Conservation (phyloP, 768 basidiomycete species). For the Fistulinella prunicolor region DNA sequence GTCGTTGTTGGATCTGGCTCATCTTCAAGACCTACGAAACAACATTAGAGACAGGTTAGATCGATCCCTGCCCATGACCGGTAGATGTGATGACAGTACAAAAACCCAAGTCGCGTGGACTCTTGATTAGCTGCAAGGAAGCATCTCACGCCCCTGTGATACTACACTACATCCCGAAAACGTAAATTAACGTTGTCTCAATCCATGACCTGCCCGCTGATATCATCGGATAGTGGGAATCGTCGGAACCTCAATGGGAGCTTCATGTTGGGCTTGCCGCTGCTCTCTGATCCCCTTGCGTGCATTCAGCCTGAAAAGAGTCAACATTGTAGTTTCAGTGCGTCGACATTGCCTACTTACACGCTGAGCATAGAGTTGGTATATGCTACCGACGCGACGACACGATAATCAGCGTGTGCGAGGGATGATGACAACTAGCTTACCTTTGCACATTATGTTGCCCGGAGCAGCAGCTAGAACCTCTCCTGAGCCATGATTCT, state of each 20-base stretch:
- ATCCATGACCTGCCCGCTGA: too few relatives aligned
- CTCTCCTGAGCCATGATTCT: neutral
- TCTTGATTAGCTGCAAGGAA: too few relatives aligned
- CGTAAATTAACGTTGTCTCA: too few relatives aligned
- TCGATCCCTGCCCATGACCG: too few relatives aligned
- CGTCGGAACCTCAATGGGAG: constrained; percentile 16
- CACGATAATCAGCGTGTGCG: neutral
- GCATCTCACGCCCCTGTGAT: too few relatives aligned
- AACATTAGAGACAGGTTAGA: too few relatives aligned
- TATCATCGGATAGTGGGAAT: too few relatives aligned
- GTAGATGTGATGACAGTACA: too few relatives aligned
- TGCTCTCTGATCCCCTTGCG: constrained; percentile 18
- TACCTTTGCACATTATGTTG: constrained; percentile 17
- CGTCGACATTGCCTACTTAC: constrained; percentile 7
- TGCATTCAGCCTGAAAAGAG: constrained; percentile 12
- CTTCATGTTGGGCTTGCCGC: neutral
- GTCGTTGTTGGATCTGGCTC: too few relatives aligned
- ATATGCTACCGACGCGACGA: constrained; percentile 11
- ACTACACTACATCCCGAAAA: too few relatives aligned
- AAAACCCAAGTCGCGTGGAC: too few relatives aligned
- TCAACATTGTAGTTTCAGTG: neutral
- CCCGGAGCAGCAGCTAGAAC: constrained; percentile 10
- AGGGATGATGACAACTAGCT: neutral
- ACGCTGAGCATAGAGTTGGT: constrained; percentile 26
- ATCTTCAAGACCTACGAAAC: too few relatives aligned